A percentile compares a stretch with the other conserved stretches of the same genome.
Evolutionary conservation across 2,329 filamentous ascomycete species (phyloP).

Genomic region (Teratosphaeria epicoccoides): DNA sequence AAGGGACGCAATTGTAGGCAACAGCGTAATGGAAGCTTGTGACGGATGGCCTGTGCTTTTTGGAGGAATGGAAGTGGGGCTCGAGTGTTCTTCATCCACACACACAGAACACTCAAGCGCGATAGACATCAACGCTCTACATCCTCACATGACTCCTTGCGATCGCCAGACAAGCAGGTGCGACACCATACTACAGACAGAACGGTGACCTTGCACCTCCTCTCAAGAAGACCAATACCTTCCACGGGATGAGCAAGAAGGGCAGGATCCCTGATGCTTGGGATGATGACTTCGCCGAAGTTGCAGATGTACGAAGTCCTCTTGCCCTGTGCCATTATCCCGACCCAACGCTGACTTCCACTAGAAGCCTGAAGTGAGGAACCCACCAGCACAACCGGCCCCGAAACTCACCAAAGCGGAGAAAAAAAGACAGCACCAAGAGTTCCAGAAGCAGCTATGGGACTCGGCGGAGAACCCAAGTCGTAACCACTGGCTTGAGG

Average conservation of each 20-base stretch:
- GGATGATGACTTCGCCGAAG: conserved; percentile 82
- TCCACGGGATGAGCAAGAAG: conserved; percentile 33
- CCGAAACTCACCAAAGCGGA: conserved; percentile 60
- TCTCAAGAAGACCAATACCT: neutral
- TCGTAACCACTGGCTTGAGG: conserved; percentile 64
- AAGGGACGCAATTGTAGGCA: neutral
- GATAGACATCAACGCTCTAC: neutral
- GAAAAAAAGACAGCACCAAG: conserved; percentile 66
- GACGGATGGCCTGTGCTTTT: neutral
- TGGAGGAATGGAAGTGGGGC: neutral
- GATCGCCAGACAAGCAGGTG: neutral
- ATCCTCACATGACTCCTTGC: neutral
- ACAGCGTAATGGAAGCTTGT: neutral
- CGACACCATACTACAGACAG: neutral
- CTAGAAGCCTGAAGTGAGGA: conserved; percentile 28
- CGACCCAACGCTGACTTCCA: conserved; percentile 4
- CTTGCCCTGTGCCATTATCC: neutral
- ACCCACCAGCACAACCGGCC: conserved; percentile 26
- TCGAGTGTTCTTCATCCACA: no score
- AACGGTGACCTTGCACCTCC: neutral
- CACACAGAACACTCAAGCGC: neutral
- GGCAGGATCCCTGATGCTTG: conserved; percentile 60
- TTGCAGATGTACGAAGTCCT: conserved; percentile 55
- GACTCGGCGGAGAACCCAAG: conserved; percentile 75
- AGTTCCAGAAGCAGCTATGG: conserved; percentile 80